phyloP scores from a whole-genome alignment of 768 basidiomycete genomes.

The Podaxis carcinomalis region DNA sequence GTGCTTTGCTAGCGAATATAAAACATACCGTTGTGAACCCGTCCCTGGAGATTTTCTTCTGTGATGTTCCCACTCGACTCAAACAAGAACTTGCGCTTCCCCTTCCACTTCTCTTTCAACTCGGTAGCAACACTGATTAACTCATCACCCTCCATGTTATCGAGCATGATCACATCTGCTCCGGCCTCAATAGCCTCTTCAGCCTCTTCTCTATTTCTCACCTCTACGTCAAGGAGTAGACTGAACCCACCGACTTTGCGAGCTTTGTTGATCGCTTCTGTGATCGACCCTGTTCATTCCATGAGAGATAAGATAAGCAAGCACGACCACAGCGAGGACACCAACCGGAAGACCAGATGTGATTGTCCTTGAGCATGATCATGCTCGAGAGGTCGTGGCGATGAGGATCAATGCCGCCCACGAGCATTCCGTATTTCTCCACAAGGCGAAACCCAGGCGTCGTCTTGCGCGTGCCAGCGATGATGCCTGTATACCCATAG shows the following conservation, averaged over 20 bases:
- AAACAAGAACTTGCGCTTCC: constrained; percentile 79
- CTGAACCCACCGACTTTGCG: constrained; percentile 90
- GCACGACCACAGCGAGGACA: constrained; percentile 3
- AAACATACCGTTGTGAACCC: constrained; percentile 75
- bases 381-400: constrained; percentile 96
- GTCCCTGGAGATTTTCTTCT: constrained; percentile 74
- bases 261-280: constrained; percentile 80
- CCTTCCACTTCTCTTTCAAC: constrained; percentile 76
- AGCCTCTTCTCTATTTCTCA: constrained; percentile 82
- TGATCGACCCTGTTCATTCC: constrained; percentile 70
- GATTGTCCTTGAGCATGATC: constrained; percentile 99
- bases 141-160: constrained; percentile 82
- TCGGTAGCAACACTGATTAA: constrained; percentile 63
- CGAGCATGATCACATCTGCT: constrained; percentile 93
- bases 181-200: constrained; percentile 97
- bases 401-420: constrained; percentile 95
- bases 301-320: constrained; percentile 5
- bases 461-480: constrained; percentile 96
- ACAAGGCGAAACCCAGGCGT: constrained; percentile 96
- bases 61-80: constrained; percentile 97
- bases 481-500: constrained; percentile 79
- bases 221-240: constrained; percentile 90
- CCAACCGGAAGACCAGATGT: constrained; percentile 93
- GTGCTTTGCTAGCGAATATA: background rate
- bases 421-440: constrained; percentile 98